Evolutionary conservation across 2,329 filamentous ascomycete genomes (phyloP), one percentile per base, ranked within the genome.

Genomic region (Pseudogymnoascus sp.): DNA sequence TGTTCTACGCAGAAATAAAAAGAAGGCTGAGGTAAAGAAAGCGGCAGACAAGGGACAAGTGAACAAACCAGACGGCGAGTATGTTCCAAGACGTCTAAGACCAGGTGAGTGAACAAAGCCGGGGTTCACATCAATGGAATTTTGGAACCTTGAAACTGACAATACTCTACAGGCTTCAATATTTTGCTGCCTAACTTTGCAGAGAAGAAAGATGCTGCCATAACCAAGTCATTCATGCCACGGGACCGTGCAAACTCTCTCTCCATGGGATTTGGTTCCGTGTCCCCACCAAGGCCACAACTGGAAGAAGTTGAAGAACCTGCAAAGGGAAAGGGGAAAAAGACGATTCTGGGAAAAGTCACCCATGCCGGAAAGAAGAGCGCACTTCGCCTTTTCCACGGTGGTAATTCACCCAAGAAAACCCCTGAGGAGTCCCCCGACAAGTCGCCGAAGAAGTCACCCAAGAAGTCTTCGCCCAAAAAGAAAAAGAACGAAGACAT

Each of bases 1-100:
- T 63, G 60, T 66, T 10, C 40, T 73, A 44, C 69, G 72, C 63
- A 69, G 70, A 12, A 23, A 60, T 12, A 37, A 40, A 18, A 28
- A 23, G 14, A 60, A 12, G n/a, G 47, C n/a, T 4, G 47, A 56
- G 42, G 21, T 25, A 5, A 31, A 33, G 25, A 56, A 56, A 12
- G 25, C 5, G 1, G 10, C 18, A 18, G 47, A 56, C 10, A 33
- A 56, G 10, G 47, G 4, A 56, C 21, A 56, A 56, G 47, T 6
- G n/a, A 12, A 56, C 25, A 56, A 56, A 18, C 47, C n/a, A 10
- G 47, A 56, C 8, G 25, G n/a, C 11, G 25, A 11, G n/a, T 56
- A 56, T 56, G 25, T 56, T 56, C 47, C 47, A 8, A 56, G 47
- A 16, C 47, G 47, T 56, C 47, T 56, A 33, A 56, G 47, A 56